Evolutionary conservation across 176 grass and related monocot species (phyloP).

Genomic region (Oryza coarctata): DNA sequence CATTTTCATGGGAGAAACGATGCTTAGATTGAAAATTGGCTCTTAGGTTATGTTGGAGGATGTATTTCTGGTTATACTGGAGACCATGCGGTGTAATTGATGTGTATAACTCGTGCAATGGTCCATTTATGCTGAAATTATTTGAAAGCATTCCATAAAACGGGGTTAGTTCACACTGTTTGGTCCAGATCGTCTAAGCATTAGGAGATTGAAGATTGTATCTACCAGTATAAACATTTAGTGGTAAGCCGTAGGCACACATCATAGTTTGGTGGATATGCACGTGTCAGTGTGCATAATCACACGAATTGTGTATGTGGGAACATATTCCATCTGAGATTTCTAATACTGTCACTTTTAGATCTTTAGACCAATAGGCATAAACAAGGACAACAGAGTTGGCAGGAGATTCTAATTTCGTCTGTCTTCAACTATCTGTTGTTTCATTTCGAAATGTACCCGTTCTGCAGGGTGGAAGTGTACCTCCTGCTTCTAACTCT

Average conservation of each 20-base stretch:
- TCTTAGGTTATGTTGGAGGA: background rate
- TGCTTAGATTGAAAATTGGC: background rate
- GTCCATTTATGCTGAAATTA: background rate
- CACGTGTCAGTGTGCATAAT: background rate
- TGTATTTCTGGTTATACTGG: background rate
- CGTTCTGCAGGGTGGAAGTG: constrained; percentile 50
- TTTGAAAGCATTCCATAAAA: background rate
- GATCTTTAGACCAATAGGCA: background rate
- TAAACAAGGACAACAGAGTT: background rate
- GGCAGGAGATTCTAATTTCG: background rate
- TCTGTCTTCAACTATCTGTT: background rate
- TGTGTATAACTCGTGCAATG: background rate
- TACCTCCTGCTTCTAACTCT: constrained; percentile 81
- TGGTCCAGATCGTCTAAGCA: background rate
- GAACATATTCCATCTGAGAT: background rate
- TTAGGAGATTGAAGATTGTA: background rate
- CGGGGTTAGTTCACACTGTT: background rate
- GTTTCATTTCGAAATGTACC: background rate
- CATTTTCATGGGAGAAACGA: constrained; percentile 21
- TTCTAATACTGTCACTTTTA: background rate
- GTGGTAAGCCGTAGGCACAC: background rate
- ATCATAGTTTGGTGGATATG: background rate
- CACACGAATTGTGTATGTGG: background rate
- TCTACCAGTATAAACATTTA: background rate
- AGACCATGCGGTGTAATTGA: background rate